Evolutionary conservation across 495 filamentous ascomycete genomes (phyloP), one percentile per base, ranked within the genome.

Genomic region (Parathielavia appendiculata): DNA sequence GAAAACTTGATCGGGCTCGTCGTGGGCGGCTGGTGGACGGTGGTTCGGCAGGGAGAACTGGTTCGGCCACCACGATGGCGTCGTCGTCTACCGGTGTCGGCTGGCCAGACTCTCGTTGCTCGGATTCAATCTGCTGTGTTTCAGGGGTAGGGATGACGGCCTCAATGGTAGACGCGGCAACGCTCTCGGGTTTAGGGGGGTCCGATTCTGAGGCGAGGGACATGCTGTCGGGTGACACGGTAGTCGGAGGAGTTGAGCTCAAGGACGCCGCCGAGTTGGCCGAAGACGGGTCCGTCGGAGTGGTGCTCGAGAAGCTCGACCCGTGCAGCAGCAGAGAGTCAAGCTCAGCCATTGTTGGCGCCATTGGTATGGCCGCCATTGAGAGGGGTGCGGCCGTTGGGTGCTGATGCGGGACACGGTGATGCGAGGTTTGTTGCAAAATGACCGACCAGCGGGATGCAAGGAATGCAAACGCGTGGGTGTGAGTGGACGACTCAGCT

Each of bases 221-320:
- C 44, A 71, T 71, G 65, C 63, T 74, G 59, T 79, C 77, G 53
- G 75, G 69, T 14, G 69, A 70, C n/a, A 72, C 61, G 5, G 71
- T 75, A 11, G 76, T 79, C 1, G 76, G 76, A 1, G 77, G 77
- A 8, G 77, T 79, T 19, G 76, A 77, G 59, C 64, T 75, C n/a
- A 74, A 51, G n/a, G 76, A 78, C 61, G 72, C 71, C 60, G 72
- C 71, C 60, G 63, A 55, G 51, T 74, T 68, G 10, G 76, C 77
- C 48, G 72, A 73, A 12, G 65, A 70, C n/a, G 64, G 66, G 32
- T 77, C 74, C 30, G 71, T 63, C 11, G 70, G 60, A 4, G 72
- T 65, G 55, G 34, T 64, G 36, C 51, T 66, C 30, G 69, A 59
- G 52, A 73, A 71, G 63, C 69, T 72, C 32, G 68, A 54, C 46